A percentile compares a stretch with the other conserved stretches of the same genome.
Conservation (phyloP, 345 rosid species). For the Ceriops decandra region DNA sequence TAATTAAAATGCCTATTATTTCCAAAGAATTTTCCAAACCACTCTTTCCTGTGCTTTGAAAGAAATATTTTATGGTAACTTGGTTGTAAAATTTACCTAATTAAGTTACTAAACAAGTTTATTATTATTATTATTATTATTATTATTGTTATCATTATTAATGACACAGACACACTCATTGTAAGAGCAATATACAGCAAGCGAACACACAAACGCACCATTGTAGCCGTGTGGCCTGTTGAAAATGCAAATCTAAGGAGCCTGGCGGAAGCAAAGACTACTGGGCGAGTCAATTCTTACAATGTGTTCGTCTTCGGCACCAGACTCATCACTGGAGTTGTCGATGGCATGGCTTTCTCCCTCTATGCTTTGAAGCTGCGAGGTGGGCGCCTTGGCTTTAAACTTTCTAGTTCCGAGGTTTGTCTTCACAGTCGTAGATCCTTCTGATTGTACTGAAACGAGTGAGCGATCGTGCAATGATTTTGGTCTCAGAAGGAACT, state of each 20-base stretch:
- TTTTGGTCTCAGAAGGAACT: slow-evolving; percentile 35
- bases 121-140: too few relatives aligned
- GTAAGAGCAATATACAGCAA: too few relatives aligned
- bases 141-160: too few relatives aligned
- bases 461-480: slow-evolving; percentile 27
- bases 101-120: too few relatives aligned
- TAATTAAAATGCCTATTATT: too few relatives aligned
- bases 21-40: too few relatives aligned
- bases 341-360: slow-evolving; percentile 10
- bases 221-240: too few relatives aligned
- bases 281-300: slow-evolving; percentile 83
- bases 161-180: too few relatives aligned
- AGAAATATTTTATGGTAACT: too few relatives aligned
- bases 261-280: slow-evolving; percentile 50
- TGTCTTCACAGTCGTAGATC: slow-evolving; percentile 33
- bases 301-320: slow-evolving; percentile 48
- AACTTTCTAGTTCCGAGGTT: slow-evolving; percentile 28
- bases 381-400: slow-evolving; percentile 8
- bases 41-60: too few relatives aligned
- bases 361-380: slow-evolving; percentile 13
- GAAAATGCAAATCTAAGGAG: slow-evolving; percentile 21
- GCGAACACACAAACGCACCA: too few relatives aligned
- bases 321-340: slow-evolving; percentile 61
- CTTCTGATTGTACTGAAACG: slow-evolving; percentile 53
- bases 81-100: too few relatives aligned